Evolutionary conservation across 2,329 filamentous ascomycete genomes (phyloP).

Genomic region (Camptophora hylomeconis): DNA sequence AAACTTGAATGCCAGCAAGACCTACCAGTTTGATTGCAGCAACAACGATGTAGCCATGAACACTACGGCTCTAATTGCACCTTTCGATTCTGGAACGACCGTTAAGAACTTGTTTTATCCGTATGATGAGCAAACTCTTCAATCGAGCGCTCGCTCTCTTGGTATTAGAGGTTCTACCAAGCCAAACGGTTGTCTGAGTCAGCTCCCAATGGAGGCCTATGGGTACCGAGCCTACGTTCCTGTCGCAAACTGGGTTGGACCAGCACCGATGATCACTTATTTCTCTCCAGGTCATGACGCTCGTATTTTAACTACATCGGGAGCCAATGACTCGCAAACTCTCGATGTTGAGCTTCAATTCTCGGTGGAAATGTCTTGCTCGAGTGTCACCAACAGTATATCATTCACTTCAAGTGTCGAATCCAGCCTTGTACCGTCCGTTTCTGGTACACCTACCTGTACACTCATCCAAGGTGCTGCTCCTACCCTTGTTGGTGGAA

Average conservation of each 20-base stretch:
- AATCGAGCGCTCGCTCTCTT: constrained; percentile 31
- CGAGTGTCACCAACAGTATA: constrained; percentile 38
- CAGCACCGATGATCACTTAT: constrained; percentile 45
- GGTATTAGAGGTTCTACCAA: constrained; percentile 34
- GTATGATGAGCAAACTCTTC: constrained; percentile 43
- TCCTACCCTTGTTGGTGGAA: constrained; percentile 35
- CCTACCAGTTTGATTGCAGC: constrained; percentile 47
- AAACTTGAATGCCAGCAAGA: constrained; percentile 34
- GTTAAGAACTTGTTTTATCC: constrained; percentile 53
- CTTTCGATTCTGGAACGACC: constrained; percentile 39
- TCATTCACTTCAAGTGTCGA: constrained; percentile 41
- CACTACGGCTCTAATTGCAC: constrained; percentile 38
- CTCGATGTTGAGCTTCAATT: constrained; percentile 44
- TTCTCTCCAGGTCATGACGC: constrained; percentile 50
- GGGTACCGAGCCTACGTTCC: constrained; percentile 50
- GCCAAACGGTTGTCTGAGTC: constrained; percentile 43
- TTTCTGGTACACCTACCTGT: constrained; percentile 35
- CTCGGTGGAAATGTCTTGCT: constrained; percentile 48
- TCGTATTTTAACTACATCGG: constrained; percentile 38
- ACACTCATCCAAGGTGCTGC: constrained; percentile 24
- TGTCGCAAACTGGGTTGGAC: constrained; percentile 34
- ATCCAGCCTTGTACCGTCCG: constrained; percentile 27
- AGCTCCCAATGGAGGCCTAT: constrained; percentile 40
- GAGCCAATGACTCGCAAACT: constrained; percentile 27
- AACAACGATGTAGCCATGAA: constrained; percentile 21